Base-by-base conservation (phyloP, 257 asterid genomes). In the Ligustrum vulgare region DNA sequence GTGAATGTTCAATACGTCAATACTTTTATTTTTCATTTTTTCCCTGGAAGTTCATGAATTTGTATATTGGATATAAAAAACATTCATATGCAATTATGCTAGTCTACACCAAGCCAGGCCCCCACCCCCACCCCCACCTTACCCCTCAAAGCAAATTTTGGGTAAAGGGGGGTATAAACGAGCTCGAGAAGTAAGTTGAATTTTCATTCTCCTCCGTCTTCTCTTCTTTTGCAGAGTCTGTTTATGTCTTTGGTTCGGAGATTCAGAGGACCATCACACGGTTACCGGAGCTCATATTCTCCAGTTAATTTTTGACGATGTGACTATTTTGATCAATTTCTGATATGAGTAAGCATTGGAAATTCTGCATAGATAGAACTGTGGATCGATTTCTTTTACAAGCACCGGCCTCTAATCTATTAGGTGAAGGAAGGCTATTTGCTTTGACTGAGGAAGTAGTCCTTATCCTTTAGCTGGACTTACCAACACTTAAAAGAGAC, bases 201-300 rank as follows among this genome's bases (percentile, higher is more conserved):
- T 39, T 39, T 39, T 39, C 47, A 39, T 9, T 39, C 45, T 41
- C 11, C 15, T 8, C 18, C 6, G 23, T 43, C 45, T 8, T 74
- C 58, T 33, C 47, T 39, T 39, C 13, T 43, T 68, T 28, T 20
- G 85, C 98, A 94, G 99, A 86, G 80, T 75, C 82, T 60, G 62
- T 87, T 73, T 77, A 80, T 54, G 72, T 88, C 98, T 39, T 39
- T 92, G 43, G 75, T 91, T 67, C 84, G 84, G 80, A 85, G 94
- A 87, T 88, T 89, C 81, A 84, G 91, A 77, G 97, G 99, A 78
- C 98, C 97, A 65, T 92, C 97, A 67, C 83, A 85, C 60, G 85
- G 88, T 68, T 76, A 91, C 81, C 81, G 97, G 81, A 92, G 92
- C 83, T 83, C 99, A 31, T 94, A 94, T 85, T 91, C 98, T 39